phyloP scores from a whole-genome alignment of 441 rosid species.

The Adansonia grandidieri region DNA sequence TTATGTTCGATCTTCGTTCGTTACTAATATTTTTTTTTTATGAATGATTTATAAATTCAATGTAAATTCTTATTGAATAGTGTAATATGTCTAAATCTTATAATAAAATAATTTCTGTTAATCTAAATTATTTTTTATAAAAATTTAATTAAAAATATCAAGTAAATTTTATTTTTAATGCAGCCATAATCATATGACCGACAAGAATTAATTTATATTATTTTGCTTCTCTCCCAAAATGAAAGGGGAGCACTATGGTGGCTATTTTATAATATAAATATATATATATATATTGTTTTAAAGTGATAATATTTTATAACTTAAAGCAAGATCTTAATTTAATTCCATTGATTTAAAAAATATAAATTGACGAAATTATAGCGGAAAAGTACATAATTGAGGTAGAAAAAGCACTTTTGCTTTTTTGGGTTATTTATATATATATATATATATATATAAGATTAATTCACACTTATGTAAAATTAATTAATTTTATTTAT shows the following conservation, averaged over 20 bases:
- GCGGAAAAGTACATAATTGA: not conserved
- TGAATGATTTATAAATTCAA: too few species aligned
- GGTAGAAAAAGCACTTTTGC: conserved; percentile 5
- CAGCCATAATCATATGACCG: not conserved
- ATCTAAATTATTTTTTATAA: too few species aligned
- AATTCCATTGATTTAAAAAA: not conserved
- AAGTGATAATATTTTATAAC: not conserved
- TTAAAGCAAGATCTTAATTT: conserved; percentile 20
- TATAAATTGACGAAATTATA: not conserved
- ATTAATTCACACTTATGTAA: too few species aligned
- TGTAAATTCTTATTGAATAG: too few species aligned
- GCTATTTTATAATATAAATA: not conserved
- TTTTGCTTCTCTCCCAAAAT: not conserved
- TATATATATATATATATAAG: too few species aligned
- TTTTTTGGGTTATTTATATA: conserved; percentile 9
- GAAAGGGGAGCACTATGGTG: not conserved
- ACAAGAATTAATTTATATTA: not conserved
- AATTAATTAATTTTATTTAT: too few species aligned
- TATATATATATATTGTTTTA: not conserved
- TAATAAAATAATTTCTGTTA: too few species aligned
- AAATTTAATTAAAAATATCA: not conserved
- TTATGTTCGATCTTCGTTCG: too few species aligned
- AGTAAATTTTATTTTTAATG: not conserved
- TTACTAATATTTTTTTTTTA: too few species aligned
- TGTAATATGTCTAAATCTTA: too few species aligned